Evolutionary conservation across 768 basidiomycete species (phyloP), one percentile per base, ranked within the genome.

Genomic region (Leucosporidium scottii): DNA sequence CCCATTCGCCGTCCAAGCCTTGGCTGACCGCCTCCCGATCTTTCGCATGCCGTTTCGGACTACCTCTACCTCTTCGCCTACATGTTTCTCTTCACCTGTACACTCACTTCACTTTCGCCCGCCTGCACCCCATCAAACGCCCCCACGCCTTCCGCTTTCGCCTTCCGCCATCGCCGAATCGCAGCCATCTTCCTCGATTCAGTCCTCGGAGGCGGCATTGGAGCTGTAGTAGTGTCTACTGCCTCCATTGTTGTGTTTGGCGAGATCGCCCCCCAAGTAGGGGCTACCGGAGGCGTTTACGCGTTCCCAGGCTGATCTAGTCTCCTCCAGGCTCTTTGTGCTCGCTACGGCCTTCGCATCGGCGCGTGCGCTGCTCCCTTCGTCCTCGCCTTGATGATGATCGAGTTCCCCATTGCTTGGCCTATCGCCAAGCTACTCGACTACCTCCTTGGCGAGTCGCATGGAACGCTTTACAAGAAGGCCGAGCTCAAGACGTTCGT

Each of bases 281-380:
- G n/a, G n/a, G n/a, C n/a, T n/a, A n/a, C n/a, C n/a, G n/a, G n/a
- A n/a, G n/a, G n/a, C n/a, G n/a, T n/a, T n/a, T n/a, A n/a, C n/a
- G n/a, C n/a, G n/a, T n/a, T n/a, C n/a, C n/a, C n/a, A n/a, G n/a
- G n/a, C n/a, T n/a, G n/a, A n/a, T n/a, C n/a, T n/a, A n/a, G n/a
- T 73, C 54, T 62, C 34, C 55, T 53, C 36, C 62, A 63, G 83
- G 84, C 89, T 78, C 84, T 89, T 65, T 85, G 89, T 76, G 82
- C 84, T 15, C 78, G 89, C 48, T 87, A 91, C 77, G 91, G 91
- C 59, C 84, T 93, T 21, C 78, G 84, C 3, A 86, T 93, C 65
- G 91, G 91, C 21, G 90, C 90, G 0, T 81, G 79, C 25, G 90
- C 89, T 66, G 85, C 88, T 0, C 89, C 87, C 0, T 82, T 91